Base-by-base conservation (phyloP, 2,329 filamentous ascomycete genomes). In the Alternaria arborescens region DNA sequence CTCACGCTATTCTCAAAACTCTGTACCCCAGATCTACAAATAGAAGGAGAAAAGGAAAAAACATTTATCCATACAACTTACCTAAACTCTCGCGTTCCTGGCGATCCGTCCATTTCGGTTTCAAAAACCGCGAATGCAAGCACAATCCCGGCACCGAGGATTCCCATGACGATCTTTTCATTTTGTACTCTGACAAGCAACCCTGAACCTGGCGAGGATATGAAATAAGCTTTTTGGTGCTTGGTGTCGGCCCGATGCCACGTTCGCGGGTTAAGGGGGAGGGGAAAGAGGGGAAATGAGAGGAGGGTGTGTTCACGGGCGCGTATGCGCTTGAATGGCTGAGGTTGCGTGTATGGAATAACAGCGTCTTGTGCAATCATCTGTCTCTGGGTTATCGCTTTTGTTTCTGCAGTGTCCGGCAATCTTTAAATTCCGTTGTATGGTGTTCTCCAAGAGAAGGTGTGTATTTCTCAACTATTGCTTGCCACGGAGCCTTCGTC, bases 301-400 rank as follows among this genome's bases (percentile, higher is more conserved):
- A 54, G 51, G 51, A 24, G 38, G 16, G n/a, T 18, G n/a, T 34
- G 34, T 52, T 50, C 46, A n/a, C n/a, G n/a, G n/a, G n/a, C n/a
- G n/a, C n/a, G n/a, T n/a, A n/a, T n/a, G n/a, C n/a, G n/a, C n/a
- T n/a, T n/a, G n/a, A n/a, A n/a, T n/a, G n/a, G n/a, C n/a, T 11
- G 10, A 11, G 14, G 14, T 7, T n/a, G 34, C 12, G 34, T 8
- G 14, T 36, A n/a, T n/a, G n/a, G n/a, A n/a, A n/a, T n/a, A n/a
- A n/a, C n/a, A n/a, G n/a, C n/a, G n/a, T n/a, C n/a, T n/a, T n/a
- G n/a, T n/a, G n/a, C n/a, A n/a, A 16, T 34, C 11, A 14, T 34
- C 11, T 0, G 11, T 30, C 28, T 4, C 3, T 30, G 28, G 28
- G 3, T 10, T 2, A 8, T 28, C 28, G 3, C 10, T 3, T 30